phyloP scores from a whole-genome alignment of 2,329 filamentous ascomycete species.

The Rhinocladiella mackenziei region DNA sequence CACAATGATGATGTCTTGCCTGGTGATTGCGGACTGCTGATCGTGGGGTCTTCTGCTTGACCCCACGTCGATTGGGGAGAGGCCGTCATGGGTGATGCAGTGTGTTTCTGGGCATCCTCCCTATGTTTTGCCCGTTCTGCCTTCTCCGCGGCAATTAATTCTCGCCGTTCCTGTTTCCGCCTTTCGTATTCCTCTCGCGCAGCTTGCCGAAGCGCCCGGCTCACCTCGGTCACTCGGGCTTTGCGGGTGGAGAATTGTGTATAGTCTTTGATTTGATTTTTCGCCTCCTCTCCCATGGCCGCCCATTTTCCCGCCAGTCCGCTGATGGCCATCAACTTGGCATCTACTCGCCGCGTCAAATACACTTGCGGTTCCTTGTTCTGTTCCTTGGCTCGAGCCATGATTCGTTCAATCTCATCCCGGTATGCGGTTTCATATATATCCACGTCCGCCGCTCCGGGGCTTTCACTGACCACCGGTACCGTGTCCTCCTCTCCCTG shows the following conservation, averaged over 20 bases:
- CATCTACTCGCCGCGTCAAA: conserved; percentile 50
- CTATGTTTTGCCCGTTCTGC: conserved; percentile 18
- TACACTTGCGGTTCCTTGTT: conserved; percentile 55
- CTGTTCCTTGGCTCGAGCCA: conserved; percentile 39
- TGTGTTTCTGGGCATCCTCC: conserved; percentile 12
- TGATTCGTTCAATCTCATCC: conserved; percentile 72
- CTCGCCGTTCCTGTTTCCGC: conserved; percentile 31
- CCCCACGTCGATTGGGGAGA: conserved; percentile 5
- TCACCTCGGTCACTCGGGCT: conserved; percentile 30
- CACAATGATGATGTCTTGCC: conserved; percentile 14
- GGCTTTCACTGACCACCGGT: conserved; percentile 72
- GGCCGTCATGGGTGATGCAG: conserved; percentile 9
- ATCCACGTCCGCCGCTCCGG: conserved; percentile 76
- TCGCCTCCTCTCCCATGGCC: conserved; percentile 29
- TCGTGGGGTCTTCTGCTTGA: conserved; percentile 17
- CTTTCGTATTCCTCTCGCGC: conserved; percentile 30
- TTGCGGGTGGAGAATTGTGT: conserved; percentile 29
- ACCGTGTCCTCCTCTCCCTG: conserved; percentile 31
- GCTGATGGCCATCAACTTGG: conserved; percentile 32
- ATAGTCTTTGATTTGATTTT: conserved; percentile 28
- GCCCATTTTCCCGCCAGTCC: conserved; percentile 29
- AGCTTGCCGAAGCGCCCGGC: conserved; percentile 29
- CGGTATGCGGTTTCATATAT: conserved; percentile 87
- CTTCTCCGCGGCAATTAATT: conserved; percentile 33
- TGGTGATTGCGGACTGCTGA: conserved; percentile 13